phyloP scores from a whole-genome alignment of 345 rosid genomes.

The Salix suchowensis region DNA sequence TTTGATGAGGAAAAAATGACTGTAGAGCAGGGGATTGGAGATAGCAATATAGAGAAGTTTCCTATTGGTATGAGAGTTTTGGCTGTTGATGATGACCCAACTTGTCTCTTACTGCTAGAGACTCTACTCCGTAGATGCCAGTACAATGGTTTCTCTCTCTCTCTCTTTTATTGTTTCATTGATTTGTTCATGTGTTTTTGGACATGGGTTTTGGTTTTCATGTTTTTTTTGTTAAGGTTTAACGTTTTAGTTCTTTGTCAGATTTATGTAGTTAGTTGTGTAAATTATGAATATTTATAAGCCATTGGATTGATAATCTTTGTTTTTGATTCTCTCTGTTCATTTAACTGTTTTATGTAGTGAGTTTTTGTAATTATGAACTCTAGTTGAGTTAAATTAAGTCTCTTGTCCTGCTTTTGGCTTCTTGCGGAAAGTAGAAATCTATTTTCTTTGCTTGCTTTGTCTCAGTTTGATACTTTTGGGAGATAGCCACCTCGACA shows the following conservation, averaged over 20 bases:
- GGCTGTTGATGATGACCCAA: constrained; percentile 77
- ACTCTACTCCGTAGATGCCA: constrained; percentile 62
- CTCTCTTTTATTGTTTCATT: neutral
- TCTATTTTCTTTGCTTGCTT: neutral
- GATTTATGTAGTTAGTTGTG: neutral
- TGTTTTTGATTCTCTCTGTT: neutral
- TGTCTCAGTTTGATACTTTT: constrained; percentile 6
- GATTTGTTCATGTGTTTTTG: constrained; percentile 5
- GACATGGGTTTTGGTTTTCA: constrained; percentile 14
- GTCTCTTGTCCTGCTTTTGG: neutral
- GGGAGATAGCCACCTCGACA: constrained; percentile 10
- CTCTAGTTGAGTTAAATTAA: neutral
- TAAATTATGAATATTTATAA: neutral
- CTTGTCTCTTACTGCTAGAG: constrained; percentile 54
- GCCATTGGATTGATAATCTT: neutral
- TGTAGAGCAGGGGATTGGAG: constrained; percentile 39
- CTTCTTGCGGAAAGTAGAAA: neutral
- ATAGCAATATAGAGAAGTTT: constrained; percentile 44
- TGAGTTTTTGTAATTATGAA: neutral
- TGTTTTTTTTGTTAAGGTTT: neutral
- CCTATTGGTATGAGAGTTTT: constrained; percentile 74
- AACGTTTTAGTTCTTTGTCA: neutral
- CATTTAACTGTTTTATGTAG: neutral
- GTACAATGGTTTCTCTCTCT: constrained; percentile 43
- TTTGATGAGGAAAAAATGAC: constrained; percentile 30